These are phyloP conservation scores for Tetrapisispora pingtungensis DNA, from an alignment of 805 yeast genomes.

Conservation along the genomic window DNA sequence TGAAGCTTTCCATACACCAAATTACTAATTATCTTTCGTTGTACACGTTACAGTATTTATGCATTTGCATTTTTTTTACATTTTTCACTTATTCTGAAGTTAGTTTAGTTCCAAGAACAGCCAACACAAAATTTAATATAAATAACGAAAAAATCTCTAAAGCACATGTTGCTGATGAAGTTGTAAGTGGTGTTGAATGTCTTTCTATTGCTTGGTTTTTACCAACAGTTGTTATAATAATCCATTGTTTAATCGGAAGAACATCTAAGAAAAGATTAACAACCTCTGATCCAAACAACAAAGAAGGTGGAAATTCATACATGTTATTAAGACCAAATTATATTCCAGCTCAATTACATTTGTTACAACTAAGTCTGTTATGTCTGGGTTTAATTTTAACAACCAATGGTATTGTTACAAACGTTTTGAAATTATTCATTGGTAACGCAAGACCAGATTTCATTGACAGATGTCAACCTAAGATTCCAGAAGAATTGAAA, in stretches of 20 bases:
- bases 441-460: slow-evolving; percentile 26
- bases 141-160: slow-evolving; percentile 12
- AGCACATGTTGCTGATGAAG: slow-evolving; percentile 14
- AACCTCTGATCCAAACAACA: neutral
- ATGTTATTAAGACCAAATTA: slow-evolving; percentile 10
- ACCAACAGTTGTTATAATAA: slow-evolving; percentile 5
- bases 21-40: slow-evolving; percentile 4
- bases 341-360: slow-evolving; percentile 15
- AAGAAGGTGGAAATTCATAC: slow-evolving; percentile 4
- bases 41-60: slow-evolving; percentile 9
- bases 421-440: slow-evolving; percentile 18
- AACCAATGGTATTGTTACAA: slow-evolving; percentile 20
- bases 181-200: slow-evolving; percentile 15
- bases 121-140: slow-evolving; percentile 8
- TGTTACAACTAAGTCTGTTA: slow-evolving; percentile 15
- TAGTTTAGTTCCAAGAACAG: slow-evolving; percentile 11
- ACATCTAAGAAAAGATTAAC: slow-evolving; percentile 3
- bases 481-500: slow-evolving; percentile 3
- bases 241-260: slow-evolving; percentile 12
- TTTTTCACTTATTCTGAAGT: slow-evolving; percentile 12
- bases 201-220: slow-evolving; percentile 12
- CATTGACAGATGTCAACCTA: slow-evolving; percentile 20
- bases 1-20: neutral
- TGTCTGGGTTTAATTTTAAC: slow-evolving; percentile 15
- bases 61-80: slow-evolving; percentile 7